Conservation (phyloP, 257 asterid species). For the Gardenia jasminoides region DNA sequence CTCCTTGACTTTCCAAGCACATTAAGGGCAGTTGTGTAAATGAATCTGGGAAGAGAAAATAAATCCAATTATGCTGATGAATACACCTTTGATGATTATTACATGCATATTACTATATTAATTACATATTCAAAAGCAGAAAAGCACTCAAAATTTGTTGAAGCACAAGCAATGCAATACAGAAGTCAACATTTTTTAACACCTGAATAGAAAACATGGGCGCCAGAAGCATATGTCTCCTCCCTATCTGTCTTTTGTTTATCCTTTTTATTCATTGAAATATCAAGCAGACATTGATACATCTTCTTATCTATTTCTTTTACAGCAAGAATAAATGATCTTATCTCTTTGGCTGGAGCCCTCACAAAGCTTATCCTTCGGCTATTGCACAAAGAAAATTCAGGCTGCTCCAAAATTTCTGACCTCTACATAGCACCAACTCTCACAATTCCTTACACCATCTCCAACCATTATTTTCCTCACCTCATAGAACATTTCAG, state of each 20-base stretch:
- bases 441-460: not conserved
- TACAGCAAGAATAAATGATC: not conserved
- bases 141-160: not conserved
- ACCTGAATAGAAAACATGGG: not conserved
- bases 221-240: not conserved
- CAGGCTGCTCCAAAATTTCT: not conserved
- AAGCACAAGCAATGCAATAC: not conserved
- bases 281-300: not conserved
- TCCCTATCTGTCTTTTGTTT: not conserved
- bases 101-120: not conserved
- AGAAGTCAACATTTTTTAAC: not conserved
- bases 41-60: constrained; percentile 39
- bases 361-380: not conserved
- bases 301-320: too few relatives aligned
- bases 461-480: not conserved
- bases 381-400: not conserved
- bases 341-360: not conserved
- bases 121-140: not conserved
- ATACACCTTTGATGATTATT: not conserved
- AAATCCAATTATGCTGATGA: not conserved
- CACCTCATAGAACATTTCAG: not conserved
- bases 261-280: not conserved
- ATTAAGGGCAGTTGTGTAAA: constrained; percentile 46
- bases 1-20: constrained; percentile 48
- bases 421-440: not conserved